phyloP scores from a whole-genome alignment of 495 filamentous ascomycete genomes.

The Hypoxylon lenormandii region DNA sequence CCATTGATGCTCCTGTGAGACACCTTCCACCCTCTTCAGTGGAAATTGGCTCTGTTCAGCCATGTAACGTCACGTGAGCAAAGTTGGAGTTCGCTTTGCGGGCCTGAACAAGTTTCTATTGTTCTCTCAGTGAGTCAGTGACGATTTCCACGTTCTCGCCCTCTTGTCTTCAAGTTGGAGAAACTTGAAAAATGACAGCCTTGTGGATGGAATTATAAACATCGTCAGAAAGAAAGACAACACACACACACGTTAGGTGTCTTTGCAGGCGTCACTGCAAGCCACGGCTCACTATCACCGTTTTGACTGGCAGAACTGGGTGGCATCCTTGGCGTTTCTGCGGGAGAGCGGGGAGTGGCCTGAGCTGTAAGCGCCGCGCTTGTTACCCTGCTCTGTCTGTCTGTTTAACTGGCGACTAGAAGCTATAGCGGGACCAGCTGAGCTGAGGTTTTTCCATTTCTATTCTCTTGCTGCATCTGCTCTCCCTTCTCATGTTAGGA shows the following conservation, averaged over 20 bases:
- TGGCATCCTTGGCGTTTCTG: conserved; percentile 10
- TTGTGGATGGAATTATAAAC: not conserved
- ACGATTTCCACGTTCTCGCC: no score
- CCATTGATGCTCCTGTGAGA: no score
- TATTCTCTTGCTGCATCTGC: not conserved
- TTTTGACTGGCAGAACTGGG: not conserved
- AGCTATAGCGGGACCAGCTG: conserved; percentile 13
- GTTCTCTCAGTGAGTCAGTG: no score
- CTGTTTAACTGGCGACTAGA: not conserved
- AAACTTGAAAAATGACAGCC: not conserved
- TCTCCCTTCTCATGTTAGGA: not conserved
- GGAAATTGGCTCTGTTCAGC: no score
- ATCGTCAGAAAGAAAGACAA: not conserved
- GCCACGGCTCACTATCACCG: conserved; percentile 22
- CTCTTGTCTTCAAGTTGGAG: no score
- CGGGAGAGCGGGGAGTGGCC: conserved; percentile 2
- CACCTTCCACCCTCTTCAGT: no score
- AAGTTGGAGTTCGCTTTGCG: no score
- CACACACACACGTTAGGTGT: not conserved
- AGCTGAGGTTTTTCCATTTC: conserved; percentile 6
- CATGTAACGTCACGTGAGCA: no score
- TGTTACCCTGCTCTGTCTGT: not conserved
- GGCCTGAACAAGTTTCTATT: no score
- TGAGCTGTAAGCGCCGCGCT: conserved; percentile 11
- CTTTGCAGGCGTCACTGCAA: conserved; percentile 13